phyloP scores from a whole-genome alignment of 2,329 filamentous ascomycete species.

The Knoxdaviesia capensis region DNA sequence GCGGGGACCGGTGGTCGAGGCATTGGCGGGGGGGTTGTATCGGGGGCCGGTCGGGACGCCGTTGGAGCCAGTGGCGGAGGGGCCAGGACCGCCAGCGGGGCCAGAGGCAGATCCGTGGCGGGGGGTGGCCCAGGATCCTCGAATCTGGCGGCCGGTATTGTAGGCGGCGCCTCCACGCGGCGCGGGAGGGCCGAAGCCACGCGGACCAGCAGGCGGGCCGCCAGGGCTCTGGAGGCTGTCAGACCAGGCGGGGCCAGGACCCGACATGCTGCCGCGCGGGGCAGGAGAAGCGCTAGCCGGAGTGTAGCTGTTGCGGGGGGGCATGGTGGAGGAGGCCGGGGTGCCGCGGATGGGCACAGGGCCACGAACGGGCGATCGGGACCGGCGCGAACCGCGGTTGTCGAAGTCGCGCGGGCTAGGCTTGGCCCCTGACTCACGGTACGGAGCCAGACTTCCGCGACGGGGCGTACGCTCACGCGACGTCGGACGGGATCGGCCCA shows the following conservation, averaged over 20 bases:
- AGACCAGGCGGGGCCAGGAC: background rate
- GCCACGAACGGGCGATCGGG: too few species aligned
- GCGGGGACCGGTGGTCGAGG: too few species aligned
- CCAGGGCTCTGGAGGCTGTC: slow-evolving; percentile 20
- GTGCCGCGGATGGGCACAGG: background rate
- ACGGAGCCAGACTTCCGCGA: too few species aligned
- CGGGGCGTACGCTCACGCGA: too few species aligned
- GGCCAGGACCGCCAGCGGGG: slow-evolving; percentile 10
- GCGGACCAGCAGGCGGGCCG: slow-evolving; percentile 30
- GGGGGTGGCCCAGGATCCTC: slow-evolving; percentile 12
- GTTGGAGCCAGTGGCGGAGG: slow-evolving; percentile 17
- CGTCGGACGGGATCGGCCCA: too few species aligned
- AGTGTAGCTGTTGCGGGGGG: background rate
- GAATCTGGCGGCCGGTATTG: slow-evolving; percentile 22
- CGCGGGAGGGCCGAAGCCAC: slow-evolving; percentile 26
- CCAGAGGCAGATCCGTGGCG: slow-evolving; percentile 7
- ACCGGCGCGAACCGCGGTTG: too few species aligned
- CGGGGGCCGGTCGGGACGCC: slow-evolving; percentile 29
- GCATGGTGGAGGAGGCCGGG: background rate
- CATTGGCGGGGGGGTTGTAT: slow-evolving; percentile 11
- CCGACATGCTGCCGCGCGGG: too few species aligned
- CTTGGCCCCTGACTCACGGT: too few species aligned
- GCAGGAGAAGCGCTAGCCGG: too few species aligned
- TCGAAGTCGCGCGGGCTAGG: too few species aligned
- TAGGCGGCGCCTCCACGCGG: slow-evolving; percentile 19